Evolutionary conservation across 257 asterid genomes (phyloP).

Genomic region (Craterostigma plantagineum): DNA sequence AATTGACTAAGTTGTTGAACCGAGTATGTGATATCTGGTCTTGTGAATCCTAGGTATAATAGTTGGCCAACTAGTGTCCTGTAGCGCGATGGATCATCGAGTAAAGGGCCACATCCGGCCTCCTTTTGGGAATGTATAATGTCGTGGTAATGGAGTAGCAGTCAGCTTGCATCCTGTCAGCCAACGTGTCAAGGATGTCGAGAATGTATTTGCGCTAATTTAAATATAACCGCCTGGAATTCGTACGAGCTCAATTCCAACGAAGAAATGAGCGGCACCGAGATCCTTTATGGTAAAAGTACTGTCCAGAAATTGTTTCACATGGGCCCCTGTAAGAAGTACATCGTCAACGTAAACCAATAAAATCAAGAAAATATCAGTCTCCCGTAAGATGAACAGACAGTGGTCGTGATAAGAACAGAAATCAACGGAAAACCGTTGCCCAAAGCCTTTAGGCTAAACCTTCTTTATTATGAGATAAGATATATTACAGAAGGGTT

Average conservation of each 20-base stretch:
- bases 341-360: background rate
- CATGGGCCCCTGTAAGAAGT: background rate
- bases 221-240: background rate
- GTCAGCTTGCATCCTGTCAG: background rate
- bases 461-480: too few species aligned
- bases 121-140: background rate
- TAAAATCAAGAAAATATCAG: background rate
- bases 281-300: background rate
- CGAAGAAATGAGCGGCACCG: background rate
- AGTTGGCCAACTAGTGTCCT: background rate
- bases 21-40: background rate
- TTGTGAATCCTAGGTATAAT: background rate
- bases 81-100: background rate
- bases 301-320: background rate
- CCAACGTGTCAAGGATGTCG: background rate
- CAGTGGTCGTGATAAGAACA: too few species aligned
- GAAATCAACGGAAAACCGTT: too few species aligned
- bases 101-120: background rate
- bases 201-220: background rate
- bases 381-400: background rate
- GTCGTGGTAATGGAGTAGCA: background rate
- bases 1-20: too few species aligned
- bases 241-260: background rate
- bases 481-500: too few species aligned
- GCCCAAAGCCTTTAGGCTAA: too few species aligned